Conservation (phyloP, 441 rosid genomes). For the Arabidopsis hybrid region DNA sequence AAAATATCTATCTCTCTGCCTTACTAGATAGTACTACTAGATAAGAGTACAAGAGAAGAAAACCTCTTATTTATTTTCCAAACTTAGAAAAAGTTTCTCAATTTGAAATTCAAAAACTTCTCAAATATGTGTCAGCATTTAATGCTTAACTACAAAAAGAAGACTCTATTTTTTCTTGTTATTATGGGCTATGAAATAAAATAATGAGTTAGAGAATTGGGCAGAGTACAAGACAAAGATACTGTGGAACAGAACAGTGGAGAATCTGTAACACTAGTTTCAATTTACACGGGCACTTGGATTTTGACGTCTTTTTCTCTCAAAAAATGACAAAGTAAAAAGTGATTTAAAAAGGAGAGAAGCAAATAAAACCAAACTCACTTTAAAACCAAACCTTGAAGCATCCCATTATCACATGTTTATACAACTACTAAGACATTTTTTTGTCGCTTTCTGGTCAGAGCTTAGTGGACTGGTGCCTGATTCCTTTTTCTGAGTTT, state of each 20-base stretch:
- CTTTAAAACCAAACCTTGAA: conserved; percentile 21
- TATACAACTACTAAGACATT: conserved; percentile 19
- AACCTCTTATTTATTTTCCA: conserved; percentile 28
- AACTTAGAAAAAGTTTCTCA: conserved; percentile 37
- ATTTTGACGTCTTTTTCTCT: conserved; percentile 38
- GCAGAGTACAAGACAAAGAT: conserved; percentile 48
- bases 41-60: conserved; percentile 25
- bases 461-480: conserved; percentile 43
- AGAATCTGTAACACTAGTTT: conserved; percentile 47
- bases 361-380: conserved; percentile 19
- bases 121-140: conserved; percentile 36
- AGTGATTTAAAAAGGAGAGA: conserved; percentile 28
- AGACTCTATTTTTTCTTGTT: not conserved
- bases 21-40: conserved; percentile 5
- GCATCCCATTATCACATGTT: conserved; percentile 37
- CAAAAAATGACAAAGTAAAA: not conserved
- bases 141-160: conserved; percentile 26
- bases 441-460: conserved; percentile 44
- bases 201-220: conserved; percentile 32
- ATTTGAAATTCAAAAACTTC: conserved; percentile 46
- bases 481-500: conserved; percentile 40
- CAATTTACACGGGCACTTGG: conserved; percentile 44
- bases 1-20: conserved; percentile 14
- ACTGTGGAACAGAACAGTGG: conserved; percentile 42
- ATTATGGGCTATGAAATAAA: not conserved